phyloP scores from a whole-genome alignment of 352 stramenopile genomes.

The Globisporangium cystogenes region DNA sequence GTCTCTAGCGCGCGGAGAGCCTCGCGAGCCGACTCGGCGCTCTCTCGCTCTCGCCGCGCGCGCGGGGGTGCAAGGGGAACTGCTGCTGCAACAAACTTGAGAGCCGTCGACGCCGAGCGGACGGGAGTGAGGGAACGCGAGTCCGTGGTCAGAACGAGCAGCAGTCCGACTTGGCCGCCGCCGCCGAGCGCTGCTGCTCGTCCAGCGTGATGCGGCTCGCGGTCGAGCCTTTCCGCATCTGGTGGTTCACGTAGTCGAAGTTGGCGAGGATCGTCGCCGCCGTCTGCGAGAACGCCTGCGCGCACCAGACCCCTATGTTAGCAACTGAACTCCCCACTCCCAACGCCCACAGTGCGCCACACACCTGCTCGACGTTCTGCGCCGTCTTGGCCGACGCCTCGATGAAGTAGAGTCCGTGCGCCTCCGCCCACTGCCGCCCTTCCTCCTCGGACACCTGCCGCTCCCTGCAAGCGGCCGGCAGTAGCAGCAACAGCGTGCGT shows the following conservation, averaged over 20 bases:
- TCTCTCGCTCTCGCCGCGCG: too few species aligned
- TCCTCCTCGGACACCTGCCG: conserved; percentile 67
- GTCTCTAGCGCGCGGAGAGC: too few species aligned
- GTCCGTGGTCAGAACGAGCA: conserved; percentile 15
- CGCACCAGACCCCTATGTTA: not conserved
- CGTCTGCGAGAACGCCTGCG: conserved; percentile 61
- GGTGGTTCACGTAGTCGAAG: conserved; percentile 65
- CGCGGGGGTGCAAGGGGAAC: not conserved
- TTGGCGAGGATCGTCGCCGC: conserved; percentile 68
- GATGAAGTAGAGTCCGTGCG: conserved; percentile 74
- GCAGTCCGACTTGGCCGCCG: conserved; percentile 26
- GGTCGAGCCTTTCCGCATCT: conserved; percentile 36
- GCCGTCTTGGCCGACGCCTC: conserved; percentile 82
- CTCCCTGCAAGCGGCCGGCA: conserved; percentile 16
- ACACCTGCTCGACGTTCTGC: conserved; percentile 73
- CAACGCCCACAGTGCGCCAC: not conserved
- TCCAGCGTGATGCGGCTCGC: conserved; percentile 38
- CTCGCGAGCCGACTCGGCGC: too few species aligned
- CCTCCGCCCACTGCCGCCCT: conserved; percentile 50
- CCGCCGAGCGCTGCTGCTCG: conserved; percentile 5
- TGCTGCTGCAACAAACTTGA: too few species aligned
- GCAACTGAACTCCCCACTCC: too few species aligned
- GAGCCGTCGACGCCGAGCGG: too few species aligned
- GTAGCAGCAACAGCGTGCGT: not conserved
- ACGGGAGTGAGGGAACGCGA: too few species aligned